These are phyloP conservation scores for Fusarium pseudocircinatum DNA, from an alignment of 2,329 filamentous ascomycete genomes.

Conservation along the genomic window DNA sequence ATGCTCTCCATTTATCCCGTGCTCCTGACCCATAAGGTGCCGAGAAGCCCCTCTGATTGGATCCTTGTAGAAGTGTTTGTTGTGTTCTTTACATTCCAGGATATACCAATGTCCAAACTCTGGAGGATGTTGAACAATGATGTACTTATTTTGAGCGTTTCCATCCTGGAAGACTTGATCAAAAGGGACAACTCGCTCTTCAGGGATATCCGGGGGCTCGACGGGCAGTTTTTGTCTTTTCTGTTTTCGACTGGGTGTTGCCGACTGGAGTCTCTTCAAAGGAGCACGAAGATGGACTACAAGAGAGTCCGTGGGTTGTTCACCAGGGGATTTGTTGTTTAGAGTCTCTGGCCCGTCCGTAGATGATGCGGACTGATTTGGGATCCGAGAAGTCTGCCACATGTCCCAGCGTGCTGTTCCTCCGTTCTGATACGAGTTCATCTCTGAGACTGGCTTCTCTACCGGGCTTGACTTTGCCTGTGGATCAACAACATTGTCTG, in stretches of 20 bases:
- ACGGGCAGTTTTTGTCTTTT: neutral
- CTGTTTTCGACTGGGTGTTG: too few relatives aligned
- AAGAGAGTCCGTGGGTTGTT: rapidly evolving
- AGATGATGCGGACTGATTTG: rapidly evolving
- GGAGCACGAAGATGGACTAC: neutral
- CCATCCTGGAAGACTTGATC: conserved; percentile 16
- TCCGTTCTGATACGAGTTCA: rapidly evolving
- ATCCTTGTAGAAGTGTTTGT: neutral
- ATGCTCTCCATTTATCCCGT: rapidly evolving
- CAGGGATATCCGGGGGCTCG: rapidly evolving
- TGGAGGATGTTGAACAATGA: neutral
- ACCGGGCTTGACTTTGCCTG: rapidly evolving
- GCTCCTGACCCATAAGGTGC: neutral
- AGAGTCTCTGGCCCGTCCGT: rapidly evolving
- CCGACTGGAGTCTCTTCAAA: rapidly evolving
- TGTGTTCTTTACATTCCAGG: conserved; percentile 5
- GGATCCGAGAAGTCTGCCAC: rapidly evolving
- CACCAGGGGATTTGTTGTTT: neutral
- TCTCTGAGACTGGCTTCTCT: rapidly evolving
- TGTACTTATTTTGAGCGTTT: neutral
- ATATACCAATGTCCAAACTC: conserved; percentile 2
- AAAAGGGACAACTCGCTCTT: neutral
- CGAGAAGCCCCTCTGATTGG: neutral
- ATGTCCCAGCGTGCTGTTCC: rapidly evolving
- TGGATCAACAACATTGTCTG: rapidly evolving